These are phyloP conservation scores for Neurospora tetrasperma DNA, from an alignment of 495 filamentous ascomycete species.

Conservation along the genomic window DNA sequence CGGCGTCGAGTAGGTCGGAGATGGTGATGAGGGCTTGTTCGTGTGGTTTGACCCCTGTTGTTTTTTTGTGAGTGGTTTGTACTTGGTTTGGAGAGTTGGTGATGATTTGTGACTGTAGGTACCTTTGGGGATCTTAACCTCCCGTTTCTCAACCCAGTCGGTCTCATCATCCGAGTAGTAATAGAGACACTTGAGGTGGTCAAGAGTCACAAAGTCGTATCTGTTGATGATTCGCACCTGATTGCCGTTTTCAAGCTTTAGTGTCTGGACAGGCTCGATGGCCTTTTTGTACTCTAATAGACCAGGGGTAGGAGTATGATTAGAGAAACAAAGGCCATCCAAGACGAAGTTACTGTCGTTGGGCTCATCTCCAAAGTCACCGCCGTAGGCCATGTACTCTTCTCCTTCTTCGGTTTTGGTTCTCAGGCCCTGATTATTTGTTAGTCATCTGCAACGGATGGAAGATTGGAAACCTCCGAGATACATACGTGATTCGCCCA, in stretches of 20 bases:
- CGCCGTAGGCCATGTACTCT: slow-evolving; percentile 58
- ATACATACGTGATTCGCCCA: slow-evolving; percentile 56
- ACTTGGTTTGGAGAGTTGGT: neutral
- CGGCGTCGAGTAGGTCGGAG: slow-evolving; percentile 8
- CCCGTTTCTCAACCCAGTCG: slow-evolving; percentile 10
- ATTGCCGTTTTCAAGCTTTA: slow-evolving; percentile 17
- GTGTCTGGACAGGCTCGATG: slow-evolving; percentile 49
- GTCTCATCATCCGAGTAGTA: neutral
- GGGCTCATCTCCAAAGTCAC: slow-evolving; percentile 61
- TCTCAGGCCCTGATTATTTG: slow-evolving; percentile 36
- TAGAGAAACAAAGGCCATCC: slow-evolving; percentile 52
- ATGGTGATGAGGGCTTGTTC: slow-evolving; percentile 23
- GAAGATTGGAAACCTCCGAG: neutral
- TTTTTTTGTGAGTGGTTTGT: slow-evolving; percentile 12
- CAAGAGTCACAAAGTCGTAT: slow-evolving; percentile 43
- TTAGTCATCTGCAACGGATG: slow-evolving; percentile 5
- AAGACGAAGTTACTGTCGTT: slow-evolving; percentile 61
- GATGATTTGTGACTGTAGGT: neutral
- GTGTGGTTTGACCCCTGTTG: slow-evolving; percentile 26
- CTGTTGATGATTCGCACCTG: slow-evolving; percentile 40
- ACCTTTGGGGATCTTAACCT: slow-evolving; percentile 28
- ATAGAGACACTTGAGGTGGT: slow-evolving; percentile 31
- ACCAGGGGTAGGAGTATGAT: slow-evolving; percentile 51
- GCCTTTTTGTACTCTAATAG: slow-evolving; percentile 54
- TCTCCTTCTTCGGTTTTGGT: slow-evolving; percentile 44